Evolutionary conservation across 2,329 filamentous ascomycete genomes (phyloP).

Genomic region (Epichloe amarillans): DNA sequence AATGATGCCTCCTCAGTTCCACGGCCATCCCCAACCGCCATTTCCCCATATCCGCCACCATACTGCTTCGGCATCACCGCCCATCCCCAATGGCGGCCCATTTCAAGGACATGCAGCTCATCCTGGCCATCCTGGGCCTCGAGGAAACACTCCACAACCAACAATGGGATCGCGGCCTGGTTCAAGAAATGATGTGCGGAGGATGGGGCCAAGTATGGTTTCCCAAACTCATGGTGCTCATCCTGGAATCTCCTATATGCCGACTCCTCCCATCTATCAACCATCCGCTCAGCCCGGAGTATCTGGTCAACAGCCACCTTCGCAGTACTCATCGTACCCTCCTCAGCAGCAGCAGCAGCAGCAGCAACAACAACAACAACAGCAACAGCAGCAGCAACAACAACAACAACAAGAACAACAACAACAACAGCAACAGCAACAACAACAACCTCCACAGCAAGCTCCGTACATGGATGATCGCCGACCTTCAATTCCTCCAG

Average conservation of each 20-base stretch:
- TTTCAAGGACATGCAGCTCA: conserved; percentile 41
- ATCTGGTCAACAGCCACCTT: conserved; percentile 23
- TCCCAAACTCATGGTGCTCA: conserved; percentile 49
- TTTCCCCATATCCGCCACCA: conserved; percentile 73
- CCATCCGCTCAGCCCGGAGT: conserved; percentile 26
- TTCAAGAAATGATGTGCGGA: conserved; percentile 67
- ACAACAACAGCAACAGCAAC: neutral
- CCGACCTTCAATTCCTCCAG: conserved; percentile 57
- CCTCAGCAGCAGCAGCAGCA: conserved; percentile 21
- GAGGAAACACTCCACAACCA: conserved; percentile 73
- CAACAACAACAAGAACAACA: accelerated
- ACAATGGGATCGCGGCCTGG: conserved; percentile 49
- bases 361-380: conserved; percentile 21
- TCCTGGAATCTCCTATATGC: conserved; percentile 65
- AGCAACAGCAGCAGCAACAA: conserved; percentile 12
- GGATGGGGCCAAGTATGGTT: conserved; percentile 60
- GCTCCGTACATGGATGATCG: conserved; percentile 67
- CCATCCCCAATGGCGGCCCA: conserved; percentile 63
- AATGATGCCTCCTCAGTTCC: conserved; percentile 59
- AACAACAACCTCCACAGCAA: conserved; percentile 28
- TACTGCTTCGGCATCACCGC: conserved; percentile 77
- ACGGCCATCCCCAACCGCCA: conserved; percentile 41
- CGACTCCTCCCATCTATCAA: conserved; percentile 69
- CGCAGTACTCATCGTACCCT: conserved; percentile 26
- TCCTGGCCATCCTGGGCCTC: conserved; percentile 28